phyloP scores from a whole-genome alignment of 805 yeast species.

The Hagleromyces aurorensis region DNA sequence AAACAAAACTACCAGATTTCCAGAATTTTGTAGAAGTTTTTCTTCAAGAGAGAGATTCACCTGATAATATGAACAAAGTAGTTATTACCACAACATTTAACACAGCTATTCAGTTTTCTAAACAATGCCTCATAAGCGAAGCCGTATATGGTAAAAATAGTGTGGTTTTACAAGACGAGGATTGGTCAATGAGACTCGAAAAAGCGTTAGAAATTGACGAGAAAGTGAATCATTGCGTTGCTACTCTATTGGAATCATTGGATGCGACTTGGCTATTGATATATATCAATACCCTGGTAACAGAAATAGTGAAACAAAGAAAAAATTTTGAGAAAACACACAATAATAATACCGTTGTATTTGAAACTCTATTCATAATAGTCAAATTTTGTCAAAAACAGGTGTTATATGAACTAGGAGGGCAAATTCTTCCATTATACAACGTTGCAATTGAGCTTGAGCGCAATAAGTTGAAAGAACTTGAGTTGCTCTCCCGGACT shows the following conservation, averaged over 20 bases:
- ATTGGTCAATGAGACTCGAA: slow-evolving; percentile 64
- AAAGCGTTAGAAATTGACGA: slow-evolving; percentile 61
- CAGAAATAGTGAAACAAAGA: too few species aligned
- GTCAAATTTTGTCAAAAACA: too few species aligned
- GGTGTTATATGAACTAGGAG: too few species aligned
- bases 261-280: too few species aligned
- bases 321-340: too few species aligned
- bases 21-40: slow-evolving; percentile 31
- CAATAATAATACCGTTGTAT: too few species aligned
- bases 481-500: too few species aligned
- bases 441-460: too few species aligned
- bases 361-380: too few species aligned
- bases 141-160: slow-evolving; percentile 46
- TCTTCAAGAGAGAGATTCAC: slow-evolving; percentile 20
- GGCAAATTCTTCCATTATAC: too few species aligned
- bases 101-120: slow-evolving; percentile 43
- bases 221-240: slow-evolving; percentile 39
- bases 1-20: slow-evolving; percentile 49
- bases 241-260: slow-evolving; percentile 15
- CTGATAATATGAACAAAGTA: slow-evolving; percentile 19
- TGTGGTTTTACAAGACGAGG: slow-evolving; percentile 58
- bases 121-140: slow-evolving; percentile 58
- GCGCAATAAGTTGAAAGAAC: too few species aligned
- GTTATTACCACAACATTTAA: slow-evolving; percentile 30
- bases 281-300: too few species aligned